Base-by-base conservation (phyloP, 805 yeast genomes). In the Blastobotrys attinorum region DNA sequence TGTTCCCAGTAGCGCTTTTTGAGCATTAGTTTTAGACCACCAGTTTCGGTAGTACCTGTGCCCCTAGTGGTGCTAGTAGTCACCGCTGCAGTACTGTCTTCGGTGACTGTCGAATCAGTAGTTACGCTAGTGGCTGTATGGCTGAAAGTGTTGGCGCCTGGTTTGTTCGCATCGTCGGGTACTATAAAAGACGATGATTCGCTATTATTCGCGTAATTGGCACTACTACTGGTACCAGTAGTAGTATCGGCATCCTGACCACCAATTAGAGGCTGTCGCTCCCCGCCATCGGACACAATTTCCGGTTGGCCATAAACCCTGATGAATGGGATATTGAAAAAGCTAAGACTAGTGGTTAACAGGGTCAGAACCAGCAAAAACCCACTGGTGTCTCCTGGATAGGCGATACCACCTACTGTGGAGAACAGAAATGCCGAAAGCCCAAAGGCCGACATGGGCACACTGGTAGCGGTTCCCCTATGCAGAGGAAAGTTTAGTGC, bases 391-490 rank as follows among this genome's bases (percentile, higher is more conserved):
- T 53, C 45, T 3, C 56, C 57, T 3, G 51, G 4, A 62, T 31
- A 37, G 69, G 65, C 2, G 72, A 67, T 2, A 52, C 62, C 22
- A 70, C 55, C 15, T 73, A 62, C 71, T 43, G 78, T 53, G 1
- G 88, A 80, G 58, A 75, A 81, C 40, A 80, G 70, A 52, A 81
- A 70, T 1, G 90, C 92, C 57, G 83, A 76, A 13, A 81, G 69
- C 0, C 94, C 94, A 59, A 79, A 82, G 37, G 82, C 72, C 1
- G 89, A 79, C 59, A 83, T 70, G 2, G 90, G 88, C 36, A 83
- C 67, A 0, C 87, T 76, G 0, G 92, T 80, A 3, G 92, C 89
- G 7, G 82, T 67, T 2, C 92, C 94, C 43, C 85, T 62, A 31
- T 73, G 65, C 35, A 73, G 67, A 0, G 92, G 89, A 57, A 79